These are phyloP conservation scores for Daedaleopsis nitida DNA, from an alignment of 768 basidiomycete species.

Conservation along the genomic window DNA sequence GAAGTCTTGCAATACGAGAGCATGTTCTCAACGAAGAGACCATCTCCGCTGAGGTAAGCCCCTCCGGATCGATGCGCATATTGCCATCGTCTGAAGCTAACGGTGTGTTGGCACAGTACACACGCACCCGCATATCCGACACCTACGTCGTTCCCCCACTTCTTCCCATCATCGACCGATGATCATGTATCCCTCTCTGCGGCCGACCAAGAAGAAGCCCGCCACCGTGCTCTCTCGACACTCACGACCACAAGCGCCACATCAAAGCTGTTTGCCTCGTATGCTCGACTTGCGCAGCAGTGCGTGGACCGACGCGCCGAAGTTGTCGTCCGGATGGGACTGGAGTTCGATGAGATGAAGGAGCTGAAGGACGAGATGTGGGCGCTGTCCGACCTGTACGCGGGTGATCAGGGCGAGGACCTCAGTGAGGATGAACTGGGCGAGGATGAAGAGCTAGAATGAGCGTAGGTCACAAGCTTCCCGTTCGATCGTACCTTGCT, in stretches of 20 bases:
- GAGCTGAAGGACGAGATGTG: conserved; percentile 62
- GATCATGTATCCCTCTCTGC: background rate
- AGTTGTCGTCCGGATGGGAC: conserved; percentile 35
- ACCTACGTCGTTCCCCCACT: conserved; percentile 59
- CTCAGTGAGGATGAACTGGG: conserved; percentile 26
- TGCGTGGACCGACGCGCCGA: conserved; percentile 43
- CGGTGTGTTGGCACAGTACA: conserved; percentile 36
- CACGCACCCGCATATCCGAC: conserved; percentile 58
- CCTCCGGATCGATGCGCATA: background rate
- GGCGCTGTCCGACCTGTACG: conserved; percentile 53
- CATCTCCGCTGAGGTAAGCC: conserved; percentile 42
- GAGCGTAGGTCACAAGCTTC: background rate
- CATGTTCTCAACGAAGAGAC: conserved; percentile 39
- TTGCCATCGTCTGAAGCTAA: background rate
- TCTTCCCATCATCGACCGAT: conserved; percentile 34
- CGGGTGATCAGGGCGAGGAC: conserved; percentile 33
- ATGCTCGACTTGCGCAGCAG: conserved; percentile 53
- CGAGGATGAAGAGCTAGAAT: conserved; percentile 28
- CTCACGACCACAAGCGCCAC: conserved; percentile 44
- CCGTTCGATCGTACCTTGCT: background rate
- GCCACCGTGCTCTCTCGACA: conserved; percentile 41
- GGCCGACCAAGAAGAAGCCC: background rate
- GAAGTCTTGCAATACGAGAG: conserved; percentile 40
- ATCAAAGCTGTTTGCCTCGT: conserved; percentile 46
- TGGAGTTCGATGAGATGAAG: conserved; percentile 57